Base-by-base conservation (phyloP, 1,284 basidiomycete species). In the Trametes versicolor region DNA sequence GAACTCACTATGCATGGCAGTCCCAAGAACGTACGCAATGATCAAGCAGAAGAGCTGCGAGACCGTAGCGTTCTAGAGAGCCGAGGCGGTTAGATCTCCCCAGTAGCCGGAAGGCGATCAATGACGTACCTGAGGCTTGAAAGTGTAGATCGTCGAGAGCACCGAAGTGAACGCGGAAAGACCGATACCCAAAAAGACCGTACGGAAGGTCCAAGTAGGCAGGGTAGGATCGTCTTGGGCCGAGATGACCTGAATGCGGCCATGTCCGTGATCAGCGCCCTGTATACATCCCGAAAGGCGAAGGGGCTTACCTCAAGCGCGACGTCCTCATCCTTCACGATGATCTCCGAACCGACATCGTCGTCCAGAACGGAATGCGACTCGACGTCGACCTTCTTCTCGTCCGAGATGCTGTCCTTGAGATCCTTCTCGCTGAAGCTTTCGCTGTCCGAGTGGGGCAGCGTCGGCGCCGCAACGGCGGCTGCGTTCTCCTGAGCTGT, bases 131-230 rank as follows among this genome's bases (percentile, higher is more conserved):
- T 78, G 77, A 10, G 86, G 86, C 79, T 88, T 88, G 75, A 89
- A 89, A 61, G 87, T 89, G 70, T 87, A 88, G 36, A 89, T 88
- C 55, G 88, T 81, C 3, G 85, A 78, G 23, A 85, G 75, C 4
- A 83, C 85, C 32, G 87, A 82, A 56, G 87, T 87, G 63, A 92
- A 87, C 5, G 84, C 82, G 25, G 87, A 86, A 5, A 90, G 80
- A 12, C 87, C 86, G 52, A 87, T 69, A 13, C 89, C 87, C n/a
- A 90, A 78, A 70, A 90, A 80, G 63, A 87, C 80, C 2, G 82
- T 78, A 5, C 88, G 81, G 64, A 90, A 80, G 0, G 89, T 90
- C 79, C 85, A 85, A 5, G 83, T 83, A 41, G 83, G 87, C 39
- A 87, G 77, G 0, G 78, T 76, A 0, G 85, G 83, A 66, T 90